Conservation (phyloP, 192 early-diverging fungal genomes). For the Coemansia sp. region DNA sequence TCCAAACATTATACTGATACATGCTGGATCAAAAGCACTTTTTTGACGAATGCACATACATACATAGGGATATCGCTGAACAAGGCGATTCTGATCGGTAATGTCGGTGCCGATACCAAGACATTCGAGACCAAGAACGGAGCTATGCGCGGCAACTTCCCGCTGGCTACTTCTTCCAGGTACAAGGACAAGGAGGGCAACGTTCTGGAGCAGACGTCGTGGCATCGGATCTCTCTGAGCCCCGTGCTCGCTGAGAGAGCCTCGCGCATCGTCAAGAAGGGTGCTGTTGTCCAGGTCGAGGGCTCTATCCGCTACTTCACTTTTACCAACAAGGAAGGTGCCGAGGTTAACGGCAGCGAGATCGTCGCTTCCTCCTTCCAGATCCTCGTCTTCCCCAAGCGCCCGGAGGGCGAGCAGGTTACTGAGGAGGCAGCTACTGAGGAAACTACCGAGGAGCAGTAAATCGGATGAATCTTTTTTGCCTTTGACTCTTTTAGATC, state of each 20-base stretch:
- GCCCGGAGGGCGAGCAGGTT: constrained; percentile 12
- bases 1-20: not conserved
- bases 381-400: constrained; percentile 35
- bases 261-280: constrained; percentile 55
- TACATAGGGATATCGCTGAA: constrained; percentile 44
- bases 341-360: constrained; percentile 51
- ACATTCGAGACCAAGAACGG: constrained; percentile 46
- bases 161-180: constrained; percentile 64
- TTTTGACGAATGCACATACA: not conserved
- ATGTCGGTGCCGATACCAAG: constrained; percentile 63
- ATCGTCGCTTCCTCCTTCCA: constrained; percentile 33
- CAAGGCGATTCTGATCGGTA: constrained; percentile 66
- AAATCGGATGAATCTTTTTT: not conserved
- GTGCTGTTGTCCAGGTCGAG: constrained; percentile 65
- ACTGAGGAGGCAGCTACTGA: not conserved
- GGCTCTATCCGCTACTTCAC: constrained; percentile 63
- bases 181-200: constrained; percentile 67
- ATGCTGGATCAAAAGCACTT: not conserved
- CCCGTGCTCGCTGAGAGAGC: constrained; percentile 28
- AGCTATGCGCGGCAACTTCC: constrained; percentile 56
- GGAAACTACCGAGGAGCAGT: not conserved
- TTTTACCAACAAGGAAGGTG: constrained; percentile 65
- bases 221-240: constrained; percentile 62
- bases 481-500: no score
- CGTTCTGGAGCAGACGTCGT: constrained; percentile 65